phyloP scores from a whole-genome alignment of 2,329 filamentous ascomycete genomes.

The Trichophyton schoenleinii region DNA sequence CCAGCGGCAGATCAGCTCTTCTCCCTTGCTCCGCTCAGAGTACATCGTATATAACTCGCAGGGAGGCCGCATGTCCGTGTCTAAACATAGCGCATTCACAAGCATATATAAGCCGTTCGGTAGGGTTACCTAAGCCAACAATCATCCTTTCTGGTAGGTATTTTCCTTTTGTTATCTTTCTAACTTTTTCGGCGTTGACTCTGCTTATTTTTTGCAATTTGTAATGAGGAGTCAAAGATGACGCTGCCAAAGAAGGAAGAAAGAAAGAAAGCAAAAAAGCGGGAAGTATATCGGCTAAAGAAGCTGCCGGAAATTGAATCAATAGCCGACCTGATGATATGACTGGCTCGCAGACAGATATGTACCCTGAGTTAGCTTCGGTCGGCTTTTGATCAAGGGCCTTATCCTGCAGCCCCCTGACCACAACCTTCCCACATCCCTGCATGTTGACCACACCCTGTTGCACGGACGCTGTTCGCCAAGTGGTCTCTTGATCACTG shows the following conservation, averaged over 20 bases:
- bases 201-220: neutral
- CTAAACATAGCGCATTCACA: neutral
- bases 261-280: neutral
- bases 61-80: neutral
- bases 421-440: neutral
- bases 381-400: slow-evolving; percentile 3
- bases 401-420: slow-evolving; percentile 2
- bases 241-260: neutral
- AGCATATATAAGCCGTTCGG: neutral
- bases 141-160: neutral
- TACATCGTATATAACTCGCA: neutral
- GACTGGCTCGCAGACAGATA: neutral
- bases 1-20: neutral
- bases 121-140: neutral
- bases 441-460: neutral
- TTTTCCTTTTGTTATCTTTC: neutral
- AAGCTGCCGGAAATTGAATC: neutral
- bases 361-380: neutral
- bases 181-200: neutral
- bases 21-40: neutral
- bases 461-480: slow-evolving; percentile 2
- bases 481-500: neutral
- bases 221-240: neutral
- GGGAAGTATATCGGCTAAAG: slow-evolving; percentile 1
- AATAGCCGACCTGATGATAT: neutral